phyloP scores from a whole-genome alignment of 2,329 filamentous ascomycete genomes.

The Triangularia setosa region DNA sequence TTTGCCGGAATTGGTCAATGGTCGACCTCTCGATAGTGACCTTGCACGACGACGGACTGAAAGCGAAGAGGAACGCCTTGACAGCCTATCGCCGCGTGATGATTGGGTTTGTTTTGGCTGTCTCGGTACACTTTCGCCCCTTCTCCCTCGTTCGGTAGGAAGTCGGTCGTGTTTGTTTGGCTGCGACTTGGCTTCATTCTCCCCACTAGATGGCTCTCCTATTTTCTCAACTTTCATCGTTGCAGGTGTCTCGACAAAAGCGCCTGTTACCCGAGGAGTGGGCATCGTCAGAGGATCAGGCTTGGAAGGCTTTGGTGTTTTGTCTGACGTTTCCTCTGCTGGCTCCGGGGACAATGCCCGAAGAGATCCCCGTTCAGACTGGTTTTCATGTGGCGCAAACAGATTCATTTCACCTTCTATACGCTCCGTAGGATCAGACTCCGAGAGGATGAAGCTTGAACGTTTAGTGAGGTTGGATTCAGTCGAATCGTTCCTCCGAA shows the following conservation, averaged over 20 bases:
- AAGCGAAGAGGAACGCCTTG: constrained; percentile 16
- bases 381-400: constrained; percentile 51
- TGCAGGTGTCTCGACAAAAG: constrained; percentile 54
- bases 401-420: constrained; percentile 55
- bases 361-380: constrained; percentile 53
- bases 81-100: constrained; percentile 16
- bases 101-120: constrained; percentile 22
- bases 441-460: constrained; percentile 45
- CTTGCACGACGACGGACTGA: constrained; percentile 25
- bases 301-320: constrained; percentile 46
- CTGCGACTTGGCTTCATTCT: constrained; percentile 19
- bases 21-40: constrained; percentile 40
- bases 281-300: constrained; percentile 46
- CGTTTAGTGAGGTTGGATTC: constrained; percentile 48
- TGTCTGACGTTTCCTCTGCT: constrained; percentile 36
- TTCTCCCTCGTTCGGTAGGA: constrained; percentile 8
- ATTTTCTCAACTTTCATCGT: constrained; percentile 40
- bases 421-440: constrained; percentile 52
- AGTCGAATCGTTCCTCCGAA: constrained; percentile 41
- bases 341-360: constrained; percentile 46
- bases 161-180: not conserved
- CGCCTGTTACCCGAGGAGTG: constrained; percentile 52
- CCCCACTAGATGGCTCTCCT: constrained; percentile 7
- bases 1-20: constrained; percentile 51
- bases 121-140: constrained; percentile 1